phyloP scores from a whole-genome alignment of 768 basidiomycete genomes.

The Boletus rex-veris region DNA sequence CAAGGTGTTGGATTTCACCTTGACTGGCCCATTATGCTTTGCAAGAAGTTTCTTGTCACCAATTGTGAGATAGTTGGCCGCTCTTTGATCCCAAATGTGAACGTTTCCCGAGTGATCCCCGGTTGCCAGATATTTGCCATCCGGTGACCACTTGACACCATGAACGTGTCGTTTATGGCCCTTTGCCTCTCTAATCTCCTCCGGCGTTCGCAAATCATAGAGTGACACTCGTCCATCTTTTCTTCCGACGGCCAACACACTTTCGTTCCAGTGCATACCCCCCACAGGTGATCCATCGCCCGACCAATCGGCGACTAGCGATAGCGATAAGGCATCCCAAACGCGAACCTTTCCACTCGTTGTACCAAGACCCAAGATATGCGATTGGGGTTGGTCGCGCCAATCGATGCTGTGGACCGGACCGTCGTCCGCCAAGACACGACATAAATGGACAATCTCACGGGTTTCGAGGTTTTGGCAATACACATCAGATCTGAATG shows the following conservation, averaged over 20 bases:
- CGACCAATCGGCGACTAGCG: slow-evolving; percentile 33
- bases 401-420: slow-evolving; percentile 50
- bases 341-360: slow-evolving; percentile 48
- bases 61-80: slow-evolving; percentile 30
- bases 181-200: slow-evolving; percentile 25
- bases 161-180: slow-evolving; percentile 36
- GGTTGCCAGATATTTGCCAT: slow-evolving; percentile 40
- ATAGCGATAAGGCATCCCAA: slow-evolving; percentile 44
- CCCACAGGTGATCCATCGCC: slow-evolving; percentile 34
- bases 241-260: slow-evolving; percentile 38
- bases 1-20: slow-evolving; percentile 27
- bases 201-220: slow-evolving; percentile 35
- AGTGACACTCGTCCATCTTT: slow-evolving; percentile 37
- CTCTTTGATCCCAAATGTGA: slow-evolving; percentile 43
- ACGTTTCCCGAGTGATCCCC: slow-evolving; percentile 41
- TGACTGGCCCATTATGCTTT: slow-evolving; percentile 43
- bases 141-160: slow-evolving; percentile 40
- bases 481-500: slow-evolving; percentile 56
- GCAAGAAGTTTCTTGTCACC: slow-evolving; percentile 36
- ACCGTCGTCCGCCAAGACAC: slow-evolving; percentile 33
- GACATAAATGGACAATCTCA: slow-evolving; percentile 49
- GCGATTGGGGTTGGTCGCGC: slow-evolving; percentile 40
- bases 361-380: slow-evolving; percentile 50
- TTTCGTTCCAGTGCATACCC: slow-evolving; percentile 39
- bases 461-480: slow-evolving; percentile 60